Evolutionary conservation across 2,329 filamentous ascomycete species (phyloP).

Genomic region (Fusarium secorum): DNA sequence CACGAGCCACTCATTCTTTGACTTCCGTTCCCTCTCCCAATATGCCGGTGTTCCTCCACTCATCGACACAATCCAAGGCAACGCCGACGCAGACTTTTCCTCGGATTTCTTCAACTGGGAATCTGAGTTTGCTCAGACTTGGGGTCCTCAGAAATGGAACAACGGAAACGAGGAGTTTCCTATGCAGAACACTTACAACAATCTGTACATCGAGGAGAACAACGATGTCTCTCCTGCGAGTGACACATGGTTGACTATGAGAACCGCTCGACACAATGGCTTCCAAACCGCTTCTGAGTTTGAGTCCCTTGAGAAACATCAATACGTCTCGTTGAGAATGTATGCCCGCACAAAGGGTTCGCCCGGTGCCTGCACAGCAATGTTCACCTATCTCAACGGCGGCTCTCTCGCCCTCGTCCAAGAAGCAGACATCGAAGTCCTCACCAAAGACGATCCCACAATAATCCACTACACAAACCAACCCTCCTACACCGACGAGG

Average conservation of each 20-base stretch:
- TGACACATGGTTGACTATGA: conserved; percentile 56
- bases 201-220: conserved; percentile 56
- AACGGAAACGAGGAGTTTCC: conserved; percentile 47
- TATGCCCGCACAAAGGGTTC: conserved; percentile 56
- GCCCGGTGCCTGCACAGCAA: conserved; percentile 57
- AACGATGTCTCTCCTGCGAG: conserved; percentile 39
- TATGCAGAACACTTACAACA: conserved; percentile 51
- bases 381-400: conserved; percentile 58
- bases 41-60: conserved; percentile 43
- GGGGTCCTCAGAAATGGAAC: conserved; percentile 50
- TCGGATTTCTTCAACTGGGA: conserved; percentile 48
- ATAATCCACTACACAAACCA: conserved; percentile 67
- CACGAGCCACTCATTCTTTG: conserved; percentile 40
- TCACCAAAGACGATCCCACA: conserved; percentile 53
- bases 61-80: conserved; percentile 42
- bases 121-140: conserved; percentile 45
- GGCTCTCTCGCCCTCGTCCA: conserved; percentile 50
- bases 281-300: conserved; percentile 59
- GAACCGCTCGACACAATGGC: conserved; percentile 51
- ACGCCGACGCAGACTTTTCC: conserved; percentile 45
- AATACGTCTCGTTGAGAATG: conserved; percentile 53
- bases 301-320: conserved; percentile 45
- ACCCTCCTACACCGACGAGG: conserved; percentile 56
- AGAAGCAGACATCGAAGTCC: conserved; percentile 60
- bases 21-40: conserved; percentile 44